Evolutionary conservation across 345 rosid species (phyloP).

Genomic region (Boechera divaricarpa): DNA sequence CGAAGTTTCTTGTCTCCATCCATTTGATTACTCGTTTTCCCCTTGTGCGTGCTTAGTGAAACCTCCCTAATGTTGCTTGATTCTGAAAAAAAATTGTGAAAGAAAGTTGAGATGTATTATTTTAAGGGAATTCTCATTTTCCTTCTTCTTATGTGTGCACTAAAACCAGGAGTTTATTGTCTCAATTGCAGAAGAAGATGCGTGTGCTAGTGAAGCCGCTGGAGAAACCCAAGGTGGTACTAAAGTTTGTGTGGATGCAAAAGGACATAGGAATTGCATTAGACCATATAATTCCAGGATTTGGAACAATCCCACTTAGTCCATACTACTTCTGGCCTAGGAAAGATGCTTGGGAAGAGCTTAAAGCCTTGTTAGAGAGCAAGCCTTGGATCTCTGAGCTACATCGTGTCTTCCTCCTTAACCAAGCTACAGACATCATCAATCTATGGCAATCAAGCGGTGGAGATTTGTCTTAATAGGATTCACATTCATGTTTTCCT

Average conservation of each 20-base stretch:
- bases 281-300: constrained; percentile 73
- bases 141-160: neutral
- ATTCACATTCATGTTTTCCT: neutral
- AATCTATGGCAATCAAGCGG: constrained; percentile 76
- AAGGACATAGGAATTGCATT: constrained; percentile 80
- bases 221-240: constrained; percentile 73
- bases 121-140: constrained; percentile 18
- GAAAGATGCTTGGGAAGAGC: constrained; percentile 91
- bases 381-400: constrained; percentile 84
- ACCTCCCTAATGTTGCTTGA: constrained; percentile 40
- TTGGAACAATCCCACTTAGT: constrained; percentile 78
- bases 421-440: constrained; percentile 87
- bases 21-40: neutral
- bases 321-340: constrained; percentile 92
- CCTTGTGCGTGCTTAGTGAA: constrained; percentile 58
- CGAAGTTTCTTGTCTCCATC: neutral
- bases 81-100: neutral
- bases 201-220: constrained; percentile 76
- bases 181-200: constrained; percentile 57
- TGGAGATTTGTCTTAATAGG: constrained; percentile 44
- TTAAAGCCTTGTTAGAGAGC: constrained; percentile 71
- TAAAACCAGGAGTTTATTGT: neutral
- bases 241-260: constrained; percentile 93
- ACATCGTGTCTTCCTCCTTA: constrained; percentile 74
- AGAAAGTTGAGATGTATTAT: constrained; percentile 24